These are phyloP conservation scores for Penicillium pancosmium DNA, from an alignment of 495 filamentous ascomycete species.

Conservation along the genomic window DNA sequence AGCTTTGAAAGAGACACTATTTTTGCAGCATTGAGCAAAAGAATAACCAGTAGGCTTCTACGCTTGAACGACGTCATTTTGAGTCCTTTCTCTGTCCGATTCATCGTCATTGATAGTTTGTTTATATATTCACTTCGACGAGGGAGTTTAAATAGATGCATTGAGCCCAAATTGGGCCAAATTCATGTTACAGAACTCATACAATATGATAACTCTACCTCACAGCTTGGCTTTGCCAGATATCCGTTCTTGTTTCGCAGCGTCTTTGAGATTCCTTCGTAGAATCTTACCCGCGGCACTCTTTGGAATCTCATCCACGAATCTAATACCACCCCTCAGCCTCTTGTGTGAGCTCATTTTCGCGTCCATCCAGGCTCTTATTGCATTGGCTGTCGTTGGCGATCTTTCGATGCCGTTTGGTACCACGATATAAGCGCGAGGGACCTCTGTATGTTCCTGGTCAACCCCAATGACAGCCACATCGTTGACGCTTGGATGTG, in stretches of 20 bases:
- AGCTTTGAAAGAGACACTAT: too few species aligned
- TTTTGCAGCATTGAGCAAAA: too few species aligned
- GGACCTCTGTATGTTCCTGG: slow-evolving; percentile 66
- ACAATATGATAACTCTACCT: background rate
- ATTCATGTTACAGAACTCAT: too few species aligned
- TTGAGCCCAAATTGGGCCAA: too few species aligned
- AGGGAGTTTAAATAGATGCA: too few species aligned
- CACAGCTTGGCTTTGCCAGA: background rate
- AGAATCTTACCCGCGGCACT: slow-evolving; percentile 77
- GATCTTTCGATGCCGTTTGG: slow-evolving; percentile 37
- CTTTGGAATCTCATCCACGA: slow-evolving; percentile 73
- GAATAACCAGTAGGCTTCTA: too few species aligned
- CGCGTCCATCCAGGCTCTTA: slow-evolving; percentile 53
- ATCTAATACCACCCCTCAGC: slow-evolving; percentile 71
- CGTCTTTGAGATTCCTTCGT: slow-evolving; percentile 52
- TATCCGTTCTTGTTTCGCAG: background rate
- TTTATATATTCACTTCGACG: too few species aligned
- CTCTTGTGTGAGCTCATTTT: slow-evolving; percentile 64
- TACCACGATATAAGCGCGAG: slow-evolving; percentile 73
- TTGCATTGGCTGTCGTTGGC: slow-evolving; percentile 46
- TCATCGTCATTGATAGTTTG: too few species aligned
- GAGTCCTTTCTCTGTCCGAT: too few species aligned
- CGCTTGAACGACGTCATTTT: too few species aligned
- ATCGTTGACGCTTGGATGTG: slow-evolving; percentile 65
- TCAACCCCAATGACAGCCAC: slow-evolving; percentile 71